Conservation (phyloP, 2,329 filamentous ascomycete genomes). For the Pseudocercospora pini-densiflorae region DNA sequence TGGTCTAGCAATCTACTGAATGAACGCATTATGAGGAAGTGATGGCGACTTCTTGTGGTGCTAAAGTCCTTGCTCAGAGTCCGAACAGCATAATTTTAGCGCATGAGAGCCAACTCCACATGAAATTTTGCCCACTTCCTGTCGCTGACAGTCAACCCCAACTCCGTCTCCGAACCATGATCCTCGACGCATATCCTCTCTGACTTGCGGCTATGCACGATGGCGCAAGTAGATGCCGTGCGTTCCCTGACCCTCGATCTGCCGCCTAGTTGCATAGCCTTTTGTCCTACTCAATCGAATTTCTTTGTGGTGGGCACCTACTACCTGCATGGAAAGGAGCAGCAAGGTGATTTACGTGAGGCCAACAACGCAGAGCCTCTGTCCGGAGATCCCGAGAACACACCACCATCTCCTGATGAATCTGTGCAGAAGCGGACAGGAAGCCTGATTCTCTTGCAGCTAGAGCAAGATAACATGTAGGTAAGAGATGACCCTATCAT, state of each 20-base stretch:
- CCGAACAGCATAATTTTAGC: no score
- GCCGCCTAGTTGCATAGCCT: constrained; percentile 79
- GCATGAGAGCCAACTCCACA: no score
- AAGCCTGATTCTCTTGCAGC: constrained; percentile 69
- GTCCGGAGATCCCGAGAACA: constrained; percentile 2
- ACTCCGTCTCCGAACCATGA: neutral
- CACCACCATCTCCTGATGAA: neutral
- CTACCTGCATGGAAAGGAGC: constrained; percentile 62
- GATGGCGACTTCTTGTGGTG: neutral
- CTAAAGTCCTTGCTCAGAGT: neutral
- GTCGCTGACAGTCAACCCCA: neutral
- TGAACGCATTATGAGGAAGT: no score
- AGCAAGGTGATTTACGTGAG: constrained; percentile 12
- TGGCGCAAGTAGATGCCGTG: constrained; percentile 46
- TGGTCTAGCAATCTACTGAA: no score
- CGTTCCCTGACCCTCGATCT: constrained; percentile 63
- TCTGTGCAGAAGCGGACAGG: constrained; percentile 61
- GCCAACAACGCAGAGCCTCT: neutral
- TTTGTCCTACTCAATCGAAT: constrained; percentile 64
- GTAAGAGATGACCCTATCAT: constrained; percentile 34
- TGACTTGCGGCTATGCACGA: constrained; percentile 17
- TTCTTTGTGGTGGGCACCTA: constrained; percentile 87
- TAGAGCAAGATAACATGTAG: constrained; percentile 61
- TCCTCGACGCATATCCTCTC: neutral
- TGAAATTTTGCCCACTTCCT: no score